Base-by-base conservation (phyloP, 768 basidiomycete species). In the Russula emetica region DNA sequence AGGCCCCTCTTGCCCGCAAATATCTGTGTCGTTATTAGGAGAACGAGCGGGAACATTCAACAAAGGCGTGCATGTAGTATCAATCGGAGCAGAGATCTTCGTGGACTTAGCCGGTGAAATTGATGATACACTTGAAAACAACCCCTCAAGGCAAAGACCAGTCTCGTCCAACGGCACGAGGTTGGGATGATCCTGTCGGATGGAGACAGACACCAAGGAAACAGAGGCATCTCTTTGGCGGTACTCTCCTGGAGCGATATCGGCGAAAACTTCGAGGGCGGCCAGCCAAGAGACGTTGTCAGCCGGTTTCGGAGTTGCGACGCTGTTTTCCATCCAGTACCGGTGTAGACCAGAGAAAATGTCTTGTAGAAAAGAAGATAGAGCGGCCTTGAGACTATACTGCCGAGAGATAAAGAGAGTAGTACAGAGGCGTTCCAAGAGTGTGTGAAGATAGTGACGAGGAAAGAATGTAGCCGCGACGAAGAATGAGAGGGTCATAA, bases 301-400 rank as follows among this genome's bases (percentile, higher is more conserved):
- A 24, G 22, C 24, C 30, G 38, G 28, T 5, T 3, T 13, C 6
- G 47, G 22, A 49, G 16, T 11, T 11, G 32, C 16, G n/a, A 61
- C n/a, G 59, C 32, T 61, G 32, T 44, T 36, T 18, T 56, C 54
- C 64, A 61, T 65, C 64, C 64, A 65, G 30, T 56, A 65, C 26
- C 16, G 51, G 47, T 61, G 64, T 44, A 65, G 14, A 20, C 59
- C 49, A 32, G 5, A n/a, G 9, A 65, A 40, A 32, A 61, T 26
- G 16, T 65, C 64, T 14, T 61, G 59, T 28, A 65, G n/a, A 9
- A 65, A 65, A n/a, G 64, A 56, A 16, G 64, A 65, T 8, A 65
- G 30, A 10, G 64, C 55, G 3, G 9, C 60, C 26, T 61, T 65
- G 1, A 32, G 38, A 38, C 11, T 52, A 50, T 61, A 61, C 10